A percentile compares a stretch with the other conserved stretches of the same genome.
Evolutionary conservation across 1,284 basidiomycete genomes (phyloP).

Genomic region (Cutaneotrichosporon cyanovorans): DNA sequence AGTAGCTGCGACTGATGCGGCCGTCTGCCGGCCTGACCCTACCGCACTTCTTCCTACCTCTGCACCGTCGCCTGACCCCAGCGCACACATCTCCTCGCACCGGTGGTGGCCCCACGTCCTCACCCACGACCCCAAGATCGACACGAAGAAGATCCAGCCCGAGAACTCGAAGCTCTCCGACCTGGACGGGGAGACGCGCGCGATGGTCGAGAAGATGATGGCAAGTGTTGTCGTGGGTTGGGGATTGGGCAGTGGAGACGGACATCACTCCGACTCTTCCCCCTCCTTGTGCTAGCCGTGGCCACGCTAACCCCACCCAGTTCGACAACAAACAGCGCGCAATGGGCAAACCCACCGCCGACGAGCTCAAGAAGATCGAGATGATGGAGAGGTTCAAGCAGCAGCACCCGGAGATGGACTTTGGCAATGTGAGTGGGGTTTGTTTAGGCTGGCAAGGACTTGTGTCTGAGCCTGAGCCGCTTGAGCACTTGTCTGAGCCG

Average conservation of each 20-base stretch:
- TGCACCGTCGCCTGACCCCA: conserved; percentile 11
- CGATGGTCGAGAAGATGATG: conserved; percentile 99
- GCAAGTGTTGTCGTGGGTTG: conserved; percentile 53
- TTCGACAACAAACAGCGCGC: conserved; percentile 98
- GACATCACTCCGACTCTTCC: too few relatives aligned
- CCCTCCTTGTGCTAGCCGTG: too few relatives aligned
- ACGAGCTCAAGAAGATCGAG: conserved; percentile 82
- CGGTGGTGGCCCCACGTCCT: conserved; percentile 98
- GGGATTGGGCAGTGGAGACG: too few relatives aligned
- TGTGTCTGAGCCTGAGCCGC: too few relatives aligned
- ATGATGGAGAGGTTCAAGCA: conserved; percentile 82
- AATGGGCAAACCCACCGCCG: conserved; percentile 90
- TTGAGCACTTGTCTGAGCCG: too few relatives aligned
- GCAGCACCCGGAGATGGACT: conserved; percentile 87
- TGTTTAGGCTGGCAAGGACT: too few relatives aligned
- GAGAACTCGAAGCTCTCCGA: conserved; percentile 94
- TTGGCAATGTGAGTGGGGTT: too few relatives aligned
- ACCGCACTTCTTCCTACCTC: background rate
- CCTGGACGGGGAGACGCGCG: conserved; percentile 69
- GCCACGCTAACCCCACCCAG: too few relatives aligned
- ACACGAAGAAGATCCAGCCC: conserved; percentile 92
- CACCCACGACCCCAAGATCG: conserved; percentile 90
- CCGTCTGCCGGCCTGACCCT: too few relatives aligned
- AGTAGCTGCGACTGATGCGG: too few relatives aligned
- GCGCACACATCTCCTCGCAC: conserved; percentile 36